Base-by-base conservation (phyloP, 2,329 filamentous ascomycete genomes). In the Pseudocercospora ulei region DNA sequence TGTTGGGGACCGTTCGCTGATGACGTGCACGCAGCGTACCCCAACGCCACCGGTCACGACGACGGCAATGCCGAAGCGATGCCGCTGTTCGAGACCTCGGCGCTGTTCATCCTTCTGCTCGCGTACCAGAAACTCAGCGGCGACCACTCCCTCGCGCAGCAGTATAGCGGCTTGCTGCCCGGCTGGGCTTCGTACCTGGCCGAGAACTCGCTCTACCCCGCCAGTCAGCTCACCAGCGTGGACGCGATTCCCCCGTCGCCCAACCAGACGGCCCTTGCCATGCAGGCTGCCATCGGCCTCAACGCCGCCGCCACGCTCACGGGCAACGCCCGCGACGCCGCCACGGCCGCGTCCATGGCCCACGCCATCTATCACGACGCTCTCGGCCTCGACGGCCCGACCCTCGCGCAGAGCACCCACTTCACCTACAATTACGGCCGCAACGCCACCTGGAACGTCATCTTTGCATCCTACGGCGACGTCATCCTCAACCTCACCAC, bases 181-280 rank as follows among this genome's bases (percentile, higher is more conserved):
- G 66, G 71, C 49, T 76, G 71, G 67, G 67, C 65, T 5, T 56
- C 63, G 5, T 76, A 70, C 50, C 62, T 76, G 4, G 60, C 71
- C 1, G 51, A 66, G 5, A 68, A 71, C 45, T 65, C 69, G 3
- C 60, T 76, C 5, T 67, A 70, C 39, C 72, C 72, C 1, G 62
- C 65, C 1, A 65, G 68, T 29, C 73, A 77, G 47, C 65, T 75
- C 39, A 71, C 74, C 46, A 71, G 69, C 17, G 68, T 75, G 34
- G 62, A 70, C 49, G 71, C 71, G 17, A 75, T 75, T 66, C 57
- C 68, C 2, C 60, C 63, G 8, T 70, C 74, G 43, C 62, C 71
- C 3, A 62, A 63, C 12, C 49, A 68, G 27, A 65, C 65, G 4
- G 62, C 60, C 18, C 58, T 53, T 7, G 50, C 49, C 1, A 48